Conservation (phyloP, 208 protist species). For the Tritrichomonas foetus region DNA sequence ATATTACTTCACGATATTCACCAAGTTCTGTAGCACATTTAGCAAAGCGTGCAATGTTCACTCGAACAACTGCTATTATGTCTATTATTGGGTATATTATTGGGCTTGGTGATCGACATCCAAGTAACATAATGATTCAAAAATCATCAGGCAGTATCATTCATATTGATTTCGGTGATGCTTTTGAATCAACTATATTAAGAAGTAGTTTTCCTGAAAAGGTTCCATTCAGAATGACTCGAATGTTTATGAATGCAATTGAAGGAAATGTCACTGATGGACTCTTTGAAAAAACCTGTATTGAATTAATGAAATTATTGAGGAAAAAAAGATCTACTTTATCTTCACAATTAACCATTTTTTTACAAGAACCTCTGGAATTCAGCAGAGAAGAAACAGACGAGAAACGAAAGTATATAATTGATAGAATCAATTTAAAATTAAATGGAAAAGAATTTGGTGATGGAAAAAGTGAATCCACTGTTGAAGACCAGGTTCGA, state of each 20-base stretch:
- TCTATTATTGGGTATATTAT: slow-evolving; percentile 25
- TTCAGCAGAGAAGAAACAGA: background rate
- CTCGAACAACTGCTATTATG: background rate
- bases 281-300: background rate
- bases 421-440: background rate
- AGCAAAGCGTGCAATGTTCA: background rate
- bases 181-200: background rate
- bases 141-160: background rate
- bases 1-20: background rate
- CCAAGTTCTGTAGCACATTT: background rate
- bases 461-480: too few relatives aligned
- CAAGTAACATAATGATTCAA: background rate
- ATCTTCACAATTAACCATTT: background rate
- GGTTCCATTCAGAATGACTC: background rate
- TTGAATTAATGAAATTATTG: background rate
- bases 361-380: background rate
- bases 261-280: background rate
- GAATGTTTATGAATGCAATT: background rate
- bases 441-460: background rate
- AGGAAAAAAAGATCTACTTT: background rate
- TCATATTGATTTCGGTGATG: slow-evolving; percentile 29
- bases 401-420: background rate
- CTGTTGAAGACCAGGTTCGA: background rate
- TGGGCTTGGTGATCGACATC: slow-evolving; percentile 21
- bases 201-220: slow-evolving; percentile 49